Percentiles rank a stretch among this genome's conserved stretches.
phyloP scores from a whole-genome alignment of 2,329 filamentous ascomycete genomes.

The Apiospora pterosperma region DNA sequence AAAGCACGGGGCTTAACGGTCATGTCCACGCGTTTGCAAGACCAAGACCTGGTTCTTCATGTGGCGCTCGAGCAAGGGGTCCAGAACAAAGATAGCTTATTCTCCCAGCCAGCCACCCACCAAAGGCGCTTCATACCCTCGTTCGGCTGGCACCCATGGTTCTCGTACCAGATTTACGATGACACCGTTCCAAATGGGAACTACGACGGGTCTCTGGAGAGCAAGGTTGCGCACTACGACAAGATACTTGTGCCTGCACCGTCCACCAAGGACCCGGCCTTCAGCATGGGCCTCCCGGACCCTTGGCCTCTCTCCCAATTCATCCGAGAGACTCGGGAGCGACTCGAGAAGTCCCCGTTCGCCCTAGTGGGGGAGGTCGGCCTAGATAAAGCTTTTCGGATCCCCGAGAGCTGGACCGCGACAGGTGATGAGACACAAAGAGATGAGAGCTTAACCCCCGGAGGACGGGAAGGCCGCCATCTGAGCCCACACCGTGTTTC shows the following conservation, averaged over 20 bases:
- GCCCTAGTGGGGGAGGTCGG: constrained; percentile 77
- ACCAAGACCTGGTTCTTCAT: constrained; percentile 68
- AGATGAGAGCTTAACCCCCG: constrained; percentile 56
- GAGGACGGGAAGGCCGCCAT: constrained; percentile 65
- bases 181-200: constrained; percentile 38
- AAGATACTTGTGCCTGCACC: constrained; percentile 59
- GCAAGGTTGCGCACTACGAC: constrained; percentile 59
- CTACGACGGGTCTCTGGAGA: constrained; percentile 30
- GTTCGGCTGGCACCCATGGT: constrained; percentile 91
- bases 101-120: constrained; percentile 9
- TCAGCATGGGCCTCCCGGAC: constrained; percentile 51
- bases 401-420: constrained; percentile 58
- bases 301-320: constrained; percentile 59
- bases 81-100: constrained; percentile 20
- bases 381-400: constrained; percentile 72
- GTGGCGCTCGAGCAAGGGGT: constrained; percentile 56
- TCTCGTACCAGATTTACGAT: constrained; percentile 72
- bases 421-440: constrained; percentile 42
- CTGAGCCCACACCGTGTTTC: constrained; percentile 66
- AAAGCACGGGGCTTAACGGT: constrained; percentile 63
- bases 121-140: constrained; percentile 56
- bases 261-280: constrained; percentile 35
- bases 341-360: constrained; percentile 54
- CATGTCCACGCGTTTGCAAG: constrained; percentile 74
- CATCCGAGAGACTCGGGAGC: constrained; percentile 50